A percentile compares a stretch with the other conserved stretches of the same genome.
Conservation (phyloP, 257 asterid genomes). For the Solanum pimpinellifolium region DNA sequence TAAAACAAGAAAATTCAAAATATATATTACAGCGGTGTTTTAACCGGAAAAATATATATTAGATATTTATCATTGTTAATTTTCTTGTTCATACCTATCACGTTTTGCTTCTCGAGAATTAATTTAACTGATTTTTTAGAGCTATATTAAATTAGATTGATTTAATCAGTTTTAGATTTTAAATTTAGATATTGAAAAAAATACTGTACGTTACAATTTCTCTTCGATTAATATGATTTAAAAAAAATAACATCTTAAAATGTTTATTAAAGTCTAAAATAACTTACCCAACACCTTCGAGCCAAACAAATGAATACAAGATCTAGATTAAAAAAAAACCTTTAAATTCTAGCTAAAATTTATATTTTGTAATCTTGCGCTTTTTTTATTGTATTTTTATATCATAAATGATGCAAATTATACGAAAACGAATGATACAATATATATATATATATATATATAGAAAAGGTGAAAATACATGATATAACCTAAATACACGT, state of each 20-base stretch:
- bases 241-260: no score
- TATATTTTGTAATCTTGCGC: no score
- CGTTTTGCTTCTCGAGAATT: background rate
- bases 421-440: no score
- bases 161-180: background rate
- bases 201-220: background rate
- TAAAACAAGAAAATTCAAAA: background rate
- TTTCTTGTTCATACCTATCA: background rate
- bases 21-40: no score
- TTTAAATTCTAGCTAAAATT: background rate
- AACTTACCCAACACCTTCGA: background rate
- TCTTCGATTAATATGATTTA: background rate
- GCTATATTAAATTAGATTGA: no score
- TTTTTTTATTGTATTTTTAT: background rate
- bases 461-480: no score
- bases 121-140: no score
- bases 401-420: background rate
- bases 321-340: background rate
- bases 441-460: no score
- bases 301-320: no score
- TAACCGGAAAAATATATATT: no score
- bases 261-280: background rate
- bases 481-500: rapidly evolving
- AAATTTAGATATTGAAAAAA: no score
- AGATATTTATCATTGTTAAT: background rate